Evolutionary conservation across 108 stramenopile species (phyloP).

Genomic region (Discostella pseudostelligera): DNA sequence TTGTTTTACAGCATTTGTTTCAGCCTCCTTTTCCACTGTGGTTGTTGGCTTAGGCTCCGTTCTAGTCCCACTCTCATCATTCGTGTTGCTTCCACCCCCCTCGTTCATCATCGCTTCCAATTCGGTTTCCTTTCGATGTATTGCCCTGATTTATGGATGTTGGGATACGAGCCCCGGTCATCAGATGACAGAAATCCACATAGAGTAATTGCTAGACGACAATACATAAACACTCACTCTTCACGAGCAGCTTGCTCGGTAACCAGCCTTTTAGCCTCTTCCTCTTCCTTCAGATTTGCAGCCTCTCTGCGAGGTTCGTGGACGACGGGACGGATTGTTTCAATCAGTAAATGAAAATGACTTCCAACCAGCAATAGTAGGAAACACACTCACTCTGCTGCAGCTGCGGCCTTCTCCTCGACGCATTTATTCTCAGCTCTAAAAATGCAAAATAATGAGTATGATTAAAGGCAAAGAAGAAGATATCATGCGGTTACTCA

Average conservation of each 20-base stretch:
- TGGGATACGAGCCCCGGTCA: too few species aligned
- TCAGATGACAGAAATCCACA: too few species aligned
- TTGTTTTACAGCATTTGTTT: conserved; percentile 9
- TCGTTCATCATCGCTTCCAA: background rate
- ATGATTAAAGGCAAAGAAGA: background rate
- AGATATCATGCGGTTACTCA: background rate
- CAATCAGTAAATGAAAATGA: too few species aligned
- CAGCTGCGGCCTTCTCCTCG: background rate
- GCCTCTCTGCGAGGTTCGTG: background rate
- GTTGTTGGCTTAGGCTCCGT: background rate
- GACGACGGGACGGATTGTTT: too few species aligned
- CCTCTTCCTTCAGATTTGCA: background rate
- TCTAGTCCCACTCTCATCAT: background rate
- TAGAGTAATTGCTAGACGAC: too few species aligned
- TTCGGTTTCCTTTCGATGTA: too few species aligned
- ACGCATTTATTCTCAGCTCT: background rate
- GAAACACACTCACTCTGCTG: background rate
- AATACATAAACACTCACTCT: conserved; percentile 1
- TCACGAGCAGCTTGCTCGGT: background rate
- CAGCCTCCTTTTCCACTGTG: conserved; percentile 4
- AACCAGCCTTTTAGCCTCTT: background rate
- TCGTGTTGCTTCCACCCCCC: background rate
- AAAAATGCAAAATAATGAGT: background rate
- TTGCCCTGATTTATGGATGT: too few species aligned
- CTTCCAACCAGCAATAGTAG: too few species aligned